Evolutionary conservation across 2,329 filamentous ascomycete genomes (phyloP).

Genomic region (Arthrobotrys pseudoclavata): DNA sequence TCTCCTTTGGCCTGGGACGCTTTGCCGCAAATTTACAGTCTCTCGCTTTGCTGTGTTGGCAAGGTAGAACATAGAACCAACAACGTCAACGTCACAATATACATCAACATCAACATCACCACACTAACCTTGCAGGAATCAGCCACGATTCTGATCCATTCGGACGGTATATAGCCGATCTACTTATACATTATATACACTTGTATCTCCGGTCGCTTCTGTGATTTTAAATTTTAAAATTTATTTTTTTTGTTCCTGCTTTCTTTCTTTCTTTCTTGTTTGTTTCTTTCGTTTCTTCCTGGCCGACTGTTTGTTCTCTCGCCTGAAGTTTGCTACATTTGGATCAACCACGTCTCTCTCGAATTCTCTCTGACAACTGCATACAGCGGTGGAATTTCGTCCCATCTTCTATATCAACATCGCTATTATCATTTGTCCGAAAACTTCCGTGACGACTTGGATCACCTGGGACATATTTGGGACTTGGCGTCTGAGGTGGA

Average conservation of each 20-base stretch:
- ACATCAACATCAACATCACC: slow-evolving; percentile 3
- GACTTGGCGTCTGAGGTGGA: slow-evolving; percentile 39
- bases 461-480: slow-evolving; percentile 22
- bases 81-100: slow-evolving; percentile 26
- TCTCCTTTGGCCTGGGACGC: slow-evolving; percentile 15
- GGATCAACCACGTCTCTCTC: slow-evolving; percentile 3
- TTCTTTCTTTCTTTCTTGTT: not conserved
- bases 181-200: slow-evolving; percentile 18
- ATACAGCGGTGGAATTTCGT: slow-evolving; percentile 35
- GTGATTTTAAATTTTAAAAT: too few species aligned
- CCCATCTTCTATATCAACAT: slow-evolving; percentile 43
- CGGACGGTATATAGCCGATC: not conserved
- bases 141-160: not conserved
- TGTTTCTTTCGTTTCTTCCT: slow-evolving; percentile 3
- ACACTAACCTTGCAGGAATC: slow-evolving; percentile 4
- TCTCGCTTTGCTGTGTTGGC: slow-evolving; percentile 25
- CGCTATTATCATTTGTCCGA: slow-evolving; percentile 8
- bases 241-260: not conserved
- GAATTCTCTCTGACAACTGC: slow-evolving; percentile 25
- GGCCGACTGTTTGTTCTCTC: slow-evolving; percentile 5
- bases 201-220: slow-evolving; percentile 23
- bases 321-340: slow-evolving; percentile 21
- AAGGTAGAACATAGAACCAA: slow-evolving; percentile 19
- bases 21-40: slow-evolving; percentile 8
- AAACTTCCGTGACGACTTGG: slow-evolving; percentile 45